Evolutionary conservation across 129 eudicot genomes (phyloP).

Genomic region (Flaveria ramosissima): DNA sequence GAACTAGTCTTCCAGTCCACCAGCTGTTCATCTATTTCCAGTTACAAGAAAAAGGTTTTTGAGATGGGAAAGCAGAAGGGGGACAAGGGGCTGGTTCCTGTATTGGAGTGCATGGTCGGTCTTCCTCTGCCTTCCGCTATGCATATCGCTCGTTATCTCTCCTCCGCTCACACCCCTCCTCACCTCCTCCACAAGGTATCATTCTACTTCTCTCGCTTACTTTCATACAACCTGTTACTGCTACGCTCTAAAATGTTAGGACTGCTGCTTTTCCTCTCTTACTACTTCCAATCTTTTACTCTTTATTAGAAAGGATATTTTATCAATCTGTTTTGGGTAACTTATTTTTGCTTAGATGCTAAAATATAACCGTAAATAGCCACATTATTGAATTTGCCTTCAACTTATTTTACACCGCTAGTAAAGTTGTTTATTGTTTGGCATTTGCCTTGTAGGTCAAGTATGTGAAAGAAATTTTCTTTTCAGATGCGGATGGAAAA

Average conservation of each 20-base stretch:
- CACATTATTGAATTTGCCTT: no score
- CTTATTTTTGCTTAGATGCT: neutral
- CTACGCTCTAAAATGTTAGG: no score
- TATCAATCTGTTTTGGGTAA: neutral
- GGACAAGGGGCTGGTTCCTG: constrained; percentile 72
- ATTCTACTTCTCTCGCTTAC: no score
- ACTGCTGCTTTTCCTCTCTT: no score
- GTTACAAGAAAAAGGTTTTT: constrained; percentile 54
- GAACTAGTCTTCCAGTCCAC: constrained; percentile 42
- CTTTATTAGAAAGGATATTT: no score
- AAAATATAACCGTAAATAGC: no score
- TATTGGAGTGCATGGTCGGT: constrained; percentile 66
- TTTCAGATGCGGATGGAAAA: constrained; percentile 50
- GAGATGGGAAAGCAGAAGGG: constrained; percentile 70
- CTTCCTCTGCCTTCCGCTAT: constrained; percentile 64
- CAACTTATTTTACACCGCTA: neutral
- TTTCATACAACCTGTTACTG: no score
- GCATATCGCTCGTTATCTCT: constrained; percentile 60
- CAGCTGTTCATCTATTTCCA: neutral
- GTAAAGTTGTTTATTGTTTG: constrained; percentile 19
- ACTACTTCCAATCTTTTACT: no score
- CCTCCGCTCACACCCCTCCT: constrained; percentile 51
- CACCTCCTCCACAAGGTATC: constrained; percentile 56
- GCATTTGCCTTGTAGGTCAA: constrained; percentile 54
- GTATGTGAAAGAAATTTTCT: constrained; percentile 66